These are phyloP conservation scores for Mycena indigotica DNA, from an alignment of 768 basidiomycete species.

Conservation along the genomic window DNA sequence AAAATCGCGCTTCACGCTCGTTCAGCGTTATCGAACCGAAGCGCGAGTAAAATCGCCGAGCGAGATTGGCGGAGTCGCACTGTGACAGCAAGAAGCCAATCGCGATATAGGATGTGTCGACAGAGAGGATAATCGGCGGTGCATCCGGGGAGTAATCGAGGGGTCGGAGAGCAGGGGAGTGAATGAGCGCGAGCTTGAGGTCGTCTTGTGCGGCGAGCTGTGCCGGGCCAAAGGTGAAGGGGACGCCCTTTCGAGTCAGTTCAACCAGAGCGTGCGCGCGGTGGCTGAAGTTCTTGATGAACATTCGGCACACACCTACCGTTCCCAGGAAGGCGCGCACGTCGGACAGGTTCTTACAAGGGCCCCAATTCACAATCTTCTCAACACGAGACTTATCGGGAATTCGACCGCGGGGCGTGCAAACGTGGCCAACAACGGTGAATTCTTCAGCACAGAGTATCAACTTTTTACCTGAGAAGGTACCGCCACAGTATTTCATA, in stretches of 20 bases:
- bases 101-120: conserved; percentile 29
- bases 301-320: conserved; percentile 6
- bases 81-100: conserved; percentile 33
- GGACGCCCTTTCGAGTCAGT: conserved; percentile 19
- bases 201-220: conserved; percentile 9
- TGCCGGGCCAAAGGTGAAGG: conserved; percentile 22
- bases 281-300: conserved; percentile 6
- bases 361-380: conserved; percentile 26
- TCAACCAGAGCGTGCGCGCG: conserved; percentile 2
- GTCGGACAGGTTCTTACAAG: conserved; percentile 1
- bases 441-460: conserved; percentile 20
- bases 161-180: conserved; percentile 23
- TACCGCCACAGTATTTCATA: conserved; percentile 26
- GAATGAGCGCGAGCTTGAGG: conserved; percentile 18
- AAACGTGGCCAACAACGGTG: conserved; percentile 29
- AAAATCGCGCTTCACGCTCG: conserved; percentile 20
- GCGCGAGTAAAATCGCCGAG: conserved; percentile 11
- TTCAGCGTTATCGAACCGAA: conserved; percentile 36
- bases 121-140: conserved; percentile 27
- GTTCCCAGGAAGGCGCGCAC: conserved; percentile 4
- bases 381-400: conserved; percentile 25
- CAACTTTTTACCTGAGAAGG: conserved; percentile 31
- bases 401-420: conserved; percentile 27
- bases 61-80: neutral
- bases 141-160: conserved; percentile 30